Evolutionary conservation across 371 early-diverging fungal species (phyloP).

Genomic region (Amoeboradix gromovi): DNA sequence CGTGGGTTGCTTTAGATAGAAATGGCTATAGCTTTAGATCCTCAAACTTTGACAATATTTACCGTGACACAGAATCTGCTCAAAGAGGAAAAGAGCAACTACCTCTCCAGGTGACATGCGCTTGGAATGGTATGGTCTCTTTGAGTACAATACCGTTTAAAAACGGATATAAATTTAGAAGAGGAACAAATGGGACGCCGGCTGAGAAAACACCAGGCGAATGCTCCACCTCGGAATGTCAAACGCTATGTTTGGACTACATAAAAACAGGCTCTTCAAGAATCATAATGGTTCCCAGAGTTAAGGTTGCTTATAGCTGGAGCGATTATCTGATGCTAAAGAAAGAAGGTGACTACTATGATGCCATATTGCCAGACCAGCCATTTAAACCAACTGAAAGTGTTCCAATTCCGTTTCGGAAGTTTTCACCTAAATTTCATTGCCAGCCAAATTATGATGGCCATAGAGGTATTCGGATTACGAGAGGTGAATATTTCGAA

Average conservation of each 20-base stretch:
- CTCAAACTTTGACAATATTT: background rate
- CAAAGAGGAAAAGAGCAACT: conserved; percentile 3
- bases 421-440: background rate
- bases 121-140: conserved; percentile 20
- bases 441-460: background rate
- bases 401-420: background rate
- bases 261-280: conserved; percentile 3
- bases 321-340: background rate
- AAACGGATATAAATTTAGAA: conserved; percentile 9
- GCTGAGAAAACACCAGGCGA: background rate
- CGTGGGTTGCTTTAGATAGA: conserved; percentile 19
- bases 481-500: background rate
- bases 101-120: conserved; percentile 19
- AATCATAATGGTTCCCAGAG: background rate
- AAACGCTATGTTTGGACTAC: background rate
- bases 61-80: conserved; percentile 5
- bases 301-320: background rate
- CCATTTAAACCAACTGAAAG: no score
- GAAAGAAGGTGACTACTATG: no score
- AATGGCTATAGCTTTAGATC: conserved; percentile 9
- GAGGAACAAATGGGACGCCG: conserved; percentile 3
- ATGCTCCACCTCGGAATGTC: background rate
- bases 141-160: conserved; percentile 11
- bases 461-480: background rate
- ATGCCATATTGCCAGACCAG: no score